Evolutionary conservation across 805 yeast species (phyloP), one percentile per base, ranked within the genome.

Genomic region (Cyberlindnera maritima): DNA sequence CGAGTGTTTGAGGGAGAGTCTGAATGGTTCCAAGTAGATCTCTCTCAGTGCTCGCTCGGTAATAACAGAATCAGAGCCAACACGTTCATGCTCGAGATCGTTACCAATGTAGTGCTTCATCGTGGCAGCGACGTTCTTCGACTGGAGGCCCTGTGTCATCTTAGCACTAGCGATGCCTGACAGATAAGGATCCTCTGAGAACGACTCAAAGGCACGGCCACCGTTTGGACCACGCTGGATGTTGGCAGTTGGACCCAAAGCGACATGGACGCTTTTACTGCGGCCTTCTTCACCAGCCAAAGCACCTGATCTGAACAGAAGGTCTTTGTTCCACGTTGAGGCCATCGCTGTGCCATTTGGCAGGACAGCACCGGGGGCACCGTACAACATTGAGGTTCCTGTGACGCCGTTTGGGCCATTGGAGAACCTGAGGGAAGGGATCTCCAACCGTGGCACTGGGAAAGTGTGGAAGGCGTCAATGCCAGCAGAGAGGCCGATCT

Each of bases 401-500:
- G 85, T 68, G 39, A 79, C 70, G 52, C 86, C 86, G 56, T 81
- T 81, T 40, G 86, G 86, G 17, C 86, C 86, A 59, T 81, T 86
- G 17, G 74, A 62, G 28, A 75, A 57, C 57, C 83, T 67, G 6
- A 79, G 49, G 0, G 74, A 62, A 2, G 81, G 82, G 35, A 79
- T 58, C 18, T 66, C 68, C 26, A 75, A 57, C 39, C 70, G 57
- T 41, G 61, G 64, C 19, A 77, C 65, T 1, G 70, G 56, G 43
- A 46, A 55, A 2, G 81, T 77, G 62, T 76, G 80, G 81, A 81
- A 77, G 59, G 68, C 67, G 56, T 77, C 81, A 36, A 60, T 58
- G 29, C 80, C 77, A 15, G 74, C 57, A 29, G 67, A 39, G n/a
- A 73, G 62, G 3, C 54, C 49, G 42, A 62, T 48, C 46, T 63